These are phyloP conservation scores for Mycosarcoma maydis DNA, from an alignment of 1,284 basidiomycete species.

Conservation along the genomic window DNA sequence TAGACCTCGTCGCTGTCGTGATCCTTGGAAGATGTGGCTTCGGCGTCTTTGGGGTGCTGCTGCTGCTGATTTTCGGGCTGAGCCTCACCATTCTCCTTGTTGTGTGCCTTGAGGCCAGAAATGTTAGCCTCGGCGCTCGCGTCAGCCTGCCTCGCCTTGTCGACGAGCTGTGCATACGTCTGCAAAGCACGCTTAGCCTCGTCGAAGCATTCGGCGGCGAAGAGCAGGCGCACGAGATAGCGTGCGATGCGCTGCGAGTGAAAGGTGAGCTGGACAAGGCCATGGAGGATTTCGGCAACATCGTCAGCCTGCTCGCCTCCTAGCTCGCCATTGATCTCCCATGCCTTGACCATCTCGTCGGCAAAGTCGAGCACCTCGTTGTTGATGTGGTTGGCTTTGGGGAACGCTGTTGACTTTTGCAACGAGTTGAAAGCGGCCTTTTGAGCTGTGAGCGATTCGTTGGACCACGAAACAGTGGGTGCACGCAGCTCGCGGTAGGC, in stretches of 20 bases:
- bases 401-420: constrained; percentile 75
- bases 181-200: constrained; percentile 57
- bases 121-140: constrained; percentile 17
- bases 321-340: constrained; percentile 72
- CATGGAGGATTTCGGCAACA: constrained; percentile 60
- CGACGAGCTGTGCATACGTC: constrained; percentile 60
- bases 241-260: constrained; percentile 61
- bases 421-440: constrained; percentile 46
- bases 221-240: constrained; percentile 56
- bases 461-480: constrained; percentile 55
- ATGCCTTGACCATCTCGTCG: constrained; percentile 81
- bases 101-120: constrained; percentile 9
- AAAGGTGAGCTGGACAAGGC: constrained; percentile 59
- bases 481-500: constrained; percentile 36
- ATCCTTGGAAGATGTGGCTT: constrained; percentile 26
- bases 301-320: constrained; percentile 62
- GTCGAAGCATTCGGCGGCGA: constrained; percentile 59
- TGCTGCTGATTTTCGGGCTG: constrained; percentile 3
- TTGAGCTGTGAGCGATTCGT: constrained; percentile 55
- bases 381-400: constrained; percentile 84
- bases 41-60: constrained; percentile 10
- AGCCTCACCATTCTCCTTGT: constrained; percentile 15
- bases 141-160: constrained; percentile 59
- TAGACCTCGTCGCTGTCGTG: constrained; percentile 51
- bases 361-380: constrained; percentile 82